Conservation (phyloP, 805 yeast genomes). For the Starmerella potacharoeniae region DNA sequence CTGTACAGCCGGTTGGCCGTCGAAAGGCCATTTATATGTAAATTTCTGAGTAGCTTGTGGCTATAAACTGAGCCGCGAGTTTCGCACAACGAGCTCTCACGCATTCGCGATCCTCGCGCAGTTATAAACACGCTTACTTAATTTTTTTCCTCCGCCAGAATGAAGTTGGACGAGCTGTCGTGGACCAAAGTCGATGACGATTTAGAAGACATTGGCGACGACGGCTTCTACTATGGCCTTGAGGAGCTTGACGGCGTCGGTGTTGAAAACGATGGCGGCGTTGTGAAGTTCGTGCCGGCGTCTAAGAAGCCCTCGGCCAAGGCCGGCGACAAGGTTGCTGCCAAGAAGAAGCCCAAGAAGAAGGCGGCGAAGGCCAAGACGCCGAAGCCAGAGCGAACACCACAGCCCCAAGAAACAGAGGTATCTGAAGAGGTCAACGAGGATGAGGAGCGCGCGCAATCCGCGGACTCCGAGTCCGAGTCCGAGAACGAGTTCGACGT, state of each 20-base stretch:
- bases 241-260: conserved; percentile 74
- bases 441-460: background rate
- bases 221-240: conserved; percentile 82
- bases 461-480: too few relatives aligned
- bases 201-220: conserved; percentile 57
- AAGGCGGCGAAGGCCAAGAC: background rate
- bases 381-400: too few relatives aligned
- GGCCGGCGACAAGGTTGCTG: conserved; percentile 33
- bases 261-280: conserved; percentile 61
- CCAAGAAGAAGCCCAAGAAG: conserved; percentile 25
- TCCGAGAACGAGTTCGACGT: conserved; percentile 10
- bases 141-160: background rate
- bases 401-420: background rate
- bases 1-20: too few relatives aligned
- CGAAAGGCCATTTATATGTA: too few relatives aligned
- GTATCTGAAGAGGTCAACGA: background rate
- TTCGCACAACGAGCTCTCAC: too few relatives aligned
- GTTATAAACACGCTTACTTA: background rate
- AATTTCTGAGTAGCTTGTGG: too few relatives aligned
- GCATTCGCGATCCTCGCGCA: background rate
- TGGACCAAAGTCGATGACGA: conserved; percentile 60
- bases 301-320: background rate
- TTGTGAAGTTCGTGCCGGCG: conserved; percentile 35
- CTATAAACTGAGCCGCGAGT: too few relatives aligned
- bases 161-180: conserved; percentile 22